Conservation (phyloP, 83 land plant genomes). For the Isoetes engelmannii region DNA sequence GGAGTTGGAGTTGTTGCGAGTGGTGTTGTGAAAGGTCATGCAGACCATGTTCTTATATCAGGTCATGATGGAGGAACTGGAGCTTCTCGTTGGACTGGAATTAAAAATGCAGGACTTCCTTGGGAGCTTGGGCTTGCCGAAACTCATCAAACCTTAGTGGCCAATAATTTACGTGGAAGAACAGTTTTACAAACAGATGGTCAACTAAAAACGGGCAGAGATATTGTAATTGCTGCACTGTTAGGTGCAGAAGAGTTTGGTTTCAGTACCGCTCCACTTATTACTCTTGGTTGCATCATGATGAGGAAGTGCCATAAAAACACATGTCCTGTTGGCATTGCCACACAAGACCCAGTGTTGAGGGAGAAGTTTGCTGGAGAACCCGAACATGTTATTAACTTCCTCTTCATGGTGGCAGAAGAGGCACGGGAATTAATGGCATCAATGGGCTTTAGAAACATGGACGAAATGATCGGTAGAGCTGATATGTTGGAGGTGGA, state of each 20-base stretch:
- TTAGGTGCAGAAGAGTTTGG: constrained; percentile 98
- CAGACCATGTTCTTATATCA: constrained; percentile 95
- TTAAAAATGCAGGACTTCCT: constrained; percentile 93
- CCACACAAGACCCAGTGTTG: constrained; percentile 94
- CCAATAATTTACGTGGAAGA: constrained; percentile 93
- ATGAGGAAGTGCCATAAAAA: constrained; percentile 97
- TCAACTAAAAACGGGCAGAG: constrained; percentile 88
- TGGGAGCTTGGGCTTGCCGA: constrained; percentile 99
- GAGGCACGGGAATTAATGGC: constrained; percentile 92
- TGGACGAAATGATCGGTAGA: constrained; percentile 93
- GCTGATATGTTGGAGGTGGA: constrained; percentile 88
- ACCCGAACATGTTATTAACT: constrained; percentile 95
- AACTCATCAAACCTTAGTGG: constrained; percentile 92
- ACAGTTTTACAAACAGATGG: constrained; percentile 90
- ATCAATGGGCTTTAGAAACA: constrained; percentile 62
- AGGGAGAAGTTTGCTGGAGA: constrained; percentile 92
- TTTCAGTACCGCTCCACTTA: constrained; percentile 90
- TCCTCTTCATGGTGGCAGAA: constrained; percentile 95
- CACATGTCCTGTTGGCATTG: constrained; percentile 99
- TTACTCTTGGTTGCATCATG: constrained; percentile 95
- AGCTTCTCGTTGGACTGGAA: constrained; percentile 96
- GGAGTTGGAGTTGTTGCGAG: constrained; percentile 98
- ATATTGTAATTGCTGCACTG: constrained; percentile 85
- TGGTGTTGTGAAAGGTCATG: constrained; percentile 99
- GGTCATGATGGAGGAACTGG: constrained; percentile 99